A percentile compares a stretch with the other conserved stretches of the same genome.
phyloP scores from a whole-genome alignment of 2,329 filamentous ascomycete species.

The Cadophora gregata region DNA sequence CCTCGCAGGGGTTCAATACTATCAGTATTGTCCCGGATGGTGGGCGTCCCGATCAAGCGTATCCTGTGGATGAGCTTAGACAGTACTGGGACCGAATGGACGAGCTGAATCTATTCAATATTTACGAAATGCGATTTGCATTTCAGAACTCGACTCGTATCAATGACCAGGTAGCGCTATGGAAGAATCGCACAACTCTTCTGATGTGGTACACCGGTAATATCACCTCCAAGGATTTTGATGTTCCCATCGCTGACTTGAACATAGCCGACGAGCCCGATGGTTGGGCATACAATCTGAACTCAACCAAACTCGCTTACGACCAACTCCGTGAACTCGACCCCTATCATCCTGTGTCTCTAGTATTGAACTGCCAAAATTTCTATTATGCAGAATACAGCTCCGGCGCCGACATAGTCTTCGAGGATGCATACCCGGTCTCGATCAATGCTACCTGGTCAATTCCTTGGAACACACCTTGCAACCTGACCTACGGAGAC shows the following conservation, averaged over 20 bases:
- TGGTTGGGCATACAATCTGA: constrained; percentile 46
- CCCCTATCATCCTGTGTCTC: constrained; percentile 58
- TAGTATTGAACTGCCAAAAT: constrained; percentile 58
- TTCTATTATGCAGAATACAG: constrained; percentile 58
- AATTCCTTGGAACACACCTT: constrained; percentile 51
- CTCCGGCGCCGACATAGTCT: constrained; percentile 56
- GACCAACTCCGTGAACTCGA: constrained; percentile 52
- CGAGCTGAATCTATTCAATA: constrained; percentile 51
- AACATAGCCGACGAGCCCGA: constrained; percentile 55
- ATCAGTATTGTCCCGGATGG: constrained; percentile 50
- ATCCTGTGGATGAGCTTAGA: constrained; percentile 45
- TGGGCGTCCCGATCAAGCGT: constrained; percentile 47
- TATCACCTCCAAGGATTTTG: neutral
- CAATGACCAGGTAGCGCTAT: constrained; percentile 37
- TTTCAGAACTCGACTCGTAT: constrained; percentile 48
- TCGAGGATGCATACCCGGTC: constrained; percentile 57
- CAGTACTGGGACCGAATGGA: constrained; percentile 52
- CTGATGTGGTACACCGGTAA: constrained; percentile 58
- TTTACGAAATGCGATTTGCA: constrained; percentile 47
- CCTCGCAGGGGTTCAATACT: constrained; percentile 53
- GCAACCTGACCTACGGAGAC: constrained; percentile 58
- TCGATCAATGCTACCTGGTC: constrained; percentile 54
- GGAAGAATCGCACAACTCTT: constrained; percentile 45
- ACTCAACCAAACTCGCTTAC: constrained; percentile 52
- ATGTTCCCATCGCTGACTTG: neutral